Evolutionary conservation across 257 asterid genomes (phyloP).

Genomic region (Striga asiatica): DNA sequence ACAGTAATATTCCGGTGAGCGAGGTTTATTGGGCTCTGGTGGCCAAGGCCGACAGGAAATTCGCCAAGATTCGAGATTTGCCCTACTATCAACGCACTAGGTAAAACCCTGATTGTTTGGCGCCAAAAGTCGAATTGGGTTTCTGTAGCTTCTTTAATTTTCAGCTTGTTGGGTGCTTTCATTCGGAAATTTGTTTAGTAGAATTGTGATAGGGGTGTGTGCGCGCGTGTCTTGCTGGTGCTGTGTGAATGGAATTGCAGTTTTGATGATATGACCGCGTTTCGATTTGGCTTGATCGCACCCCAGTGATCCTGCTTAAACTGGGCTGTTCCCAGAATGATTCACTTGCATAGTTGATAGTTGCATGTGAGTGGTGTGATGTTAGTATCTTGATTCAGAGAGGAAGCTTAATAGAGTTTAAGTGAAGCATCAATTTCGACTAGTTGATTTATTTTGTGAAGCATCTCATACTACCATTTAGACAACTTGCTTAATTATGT

Average conservation of each 20-base stretch:
- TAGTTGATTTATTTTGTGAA: background rate
- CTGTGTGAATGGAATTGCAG: background rate
- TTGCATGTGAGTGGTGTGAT: background rate
- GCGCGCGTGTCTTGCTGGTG: background rate
- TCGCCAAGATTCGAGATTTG: conserved; percentile 91
- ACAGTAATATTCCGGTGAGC: conserved; percentile 50
- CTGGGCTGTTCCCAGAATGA: background rate
- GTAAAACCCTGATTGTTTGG: conserved; percentile 20
- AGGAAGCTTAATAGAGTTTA: too few species aligned
- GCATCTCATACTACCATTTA: background rate
- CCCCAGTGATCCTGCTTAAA: background rate
- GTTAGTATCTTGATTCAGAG: too few species aligned
- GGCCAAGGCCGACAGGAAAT: conserved; percentile 94
- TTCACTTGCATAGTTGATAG: background rate
- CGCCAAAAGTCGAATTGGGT: background rate
- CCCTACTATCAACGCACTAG: conserved; percentile 84
- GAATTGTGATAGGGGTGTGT: background rate
- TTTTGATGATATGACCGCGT: background rate
- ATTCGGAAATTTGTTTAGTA: background rate
- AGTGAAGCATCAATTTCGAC: too few species aligned
- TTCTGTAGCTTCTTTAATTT: background rate
- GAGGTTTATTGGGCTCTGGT: conserved; percentile 88
- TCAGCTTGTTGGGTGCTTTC: background rate
- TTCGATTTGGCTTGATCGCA: conserved; percentile 5
- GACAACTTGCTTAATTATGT: background rate